phyloP scores from a whole-genome alignment of 352 stramenopile species.

The Pythium periplocum region DNA sequence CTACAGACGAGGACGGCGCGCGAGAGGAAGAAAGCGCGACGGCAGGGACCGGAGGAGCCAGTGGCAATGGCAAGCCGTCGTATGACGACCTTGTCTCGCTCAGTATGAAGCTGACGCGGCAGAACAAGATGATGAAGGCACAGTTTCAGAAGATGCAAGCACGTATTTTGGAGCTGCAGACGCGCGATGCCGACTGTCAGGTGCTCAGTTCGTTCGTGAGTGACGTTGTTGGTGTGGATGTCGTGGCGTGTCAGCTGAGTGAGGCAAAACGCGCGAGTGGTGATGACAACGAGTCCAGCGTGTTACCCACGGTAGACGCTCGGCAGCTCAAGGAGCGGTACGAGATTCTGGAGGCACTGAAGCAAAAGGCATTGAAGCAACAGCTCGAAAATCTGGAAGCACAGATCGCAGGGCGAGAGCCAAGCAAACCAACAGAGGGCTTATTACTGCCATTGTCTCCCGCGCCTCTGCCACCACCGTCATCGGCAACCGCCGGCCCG shows the following conservation, averaged over 20 bases:
- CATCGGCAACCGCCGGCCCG: conserved; percentile 10
- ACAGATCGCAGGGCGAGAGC: conserved; percentile 2
- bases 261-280: conserved; percentile 11
- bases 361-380: conserved; percentile 31
- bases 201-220: conserved; percentile 52
- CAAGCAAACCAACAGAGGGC: neutral
- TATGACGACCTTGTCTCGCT: conserved; percentile 82
- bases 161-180: conserved; percentile 29
- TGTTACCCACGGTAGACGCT: conserved; percentile 35
- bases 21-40: conserved; percentile 2
- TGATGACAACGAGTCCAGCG: neutral
- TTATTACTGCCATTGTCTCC: conserved; percentile 39
- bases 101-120: conserved; percentile 85
- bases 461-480: conserved; percentile 3
- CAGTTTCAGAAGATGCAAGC: conserved; percentile 78
- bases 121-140: conserved; percentile 85
- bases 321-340: conserved; percentile 44
- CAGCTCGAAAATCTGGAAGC: conserved; percentile 18
- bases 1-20: conserved; percentile 6
- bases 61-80: conserved; percentile 19
- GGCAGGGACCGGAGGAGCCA: neutral
- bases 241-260: conserved; percentile 38
- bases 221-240: conserved; percentile 64
- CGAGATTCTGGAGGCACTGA: conserved; percentile 33
- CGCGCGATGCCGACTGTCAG: conserved; percentile 38